Base-by-base conservation (phyloP, 805 yeast genomes). In the Lipomyces chichibuensis region DNA sequence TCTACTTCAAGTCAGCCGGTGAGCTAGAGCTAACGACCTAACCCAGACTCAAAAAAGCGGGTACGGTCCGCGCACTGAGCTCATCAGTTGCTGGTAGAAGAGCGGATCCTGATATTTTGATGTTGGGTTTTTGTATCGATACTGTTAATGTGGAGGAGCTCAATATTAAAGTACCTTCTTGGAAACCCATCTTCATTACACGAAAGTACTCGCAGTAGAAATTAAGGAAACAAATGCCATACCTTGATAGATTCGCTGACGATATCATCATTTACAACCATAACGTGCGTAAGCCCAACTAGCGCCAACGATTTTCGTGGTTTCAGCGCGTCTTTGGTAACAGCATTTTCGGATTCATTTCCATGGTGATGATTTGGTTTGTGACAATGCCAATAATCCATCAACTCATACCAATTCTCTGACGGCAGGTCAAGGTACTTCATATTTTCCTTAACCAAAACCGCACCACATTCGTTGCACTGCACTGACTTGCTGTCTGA, bases 381-480 rank as follows among this genome's bases (percentile, higher is more conserved):
- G 65, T 94, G 98, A 75, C 99, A 94, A 76, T 94, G 98, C 99
- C 99, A 94, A 71, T 89, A 90, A 65, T 94, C 98, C 96, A 94
- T 89, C 84, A 95, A 80, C 75, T 94, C 99, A 14, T 89, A 86
- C 99, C 99, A 94, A 59, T 86, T 81, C 74, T 92, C 98, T 0
- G 96, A 89, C 0, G 99, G 99, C 87, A 94, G 85, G 51, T 90
- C 90, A 35, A 68, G 56, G 29, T 59, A 68, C 27, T 59, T 75
- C 73, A 76, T 14, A 8, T 46, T 76, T 6, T 43, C 32, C 7
- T 55, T 27, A 2, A 69, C 23, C 25, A 64, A n/a, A 4, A 17
- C 32, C 3, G 32, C 20, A 1, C 56, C 33, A 62, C 73, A 71
- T 14, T 43, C 20, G 2, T 54, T 52, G 58, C 72, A 69, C 17